phyloP scores from a whole-genome alignment of 2,329 filamentous ascomycete genomes.

The Nemania sp. region DNA sequence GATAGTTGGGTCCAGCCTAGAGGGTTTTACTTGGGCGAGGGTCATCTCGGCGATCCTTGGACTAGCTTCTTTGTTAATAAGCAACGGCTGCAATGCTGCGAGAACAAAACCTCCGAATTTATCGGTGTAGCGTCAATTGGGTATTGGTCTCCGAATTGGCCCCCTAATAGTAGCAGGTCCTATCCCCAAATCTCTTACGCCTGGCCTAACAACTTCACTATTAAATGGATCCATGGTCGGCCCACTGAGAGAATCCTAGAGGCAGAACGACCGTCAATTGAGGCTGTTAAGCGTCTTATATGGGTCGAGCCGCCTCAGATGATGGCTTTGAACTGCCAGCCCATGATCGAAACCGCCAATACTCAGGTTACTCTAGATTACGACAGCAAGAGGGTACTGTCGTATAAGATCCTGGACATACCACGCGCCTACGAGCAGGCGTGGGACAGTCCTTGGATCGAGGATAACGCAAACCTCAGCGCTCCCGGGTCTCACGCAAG shows the following conservation, averaged over 20 bases:
- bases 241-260: background rate
- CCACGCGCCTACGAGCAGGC: too few relatives aligned
- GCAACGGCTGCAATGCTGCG: slow-evolving; percentile 6
- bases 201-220: slow-evolving; percentile 5
- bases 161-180: background rate
- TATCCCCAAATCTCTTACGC: slow-evolving; percentile 1
- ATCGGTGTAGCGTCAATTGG: slow-evolving; percentile 1
- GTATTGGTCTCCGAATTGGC: slow-evolving; percentile 5
- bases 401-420: background rate
- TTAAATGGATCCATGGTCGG: slow-evolving; percentile 8
- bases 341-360: slow-evolving; percentile 1
- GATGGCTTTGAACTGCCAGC: background rate
- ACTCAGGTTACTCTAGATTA: background rate
- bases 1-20: too few relatives aligned
- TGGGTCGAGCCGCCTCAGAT: background rate
- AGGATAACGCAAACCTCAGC: background rate
- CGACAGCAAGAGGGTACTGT: background rate
- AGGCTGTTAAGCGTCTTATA: background rate
- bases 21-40: background rate
- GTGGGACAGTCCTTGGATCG: background rate
- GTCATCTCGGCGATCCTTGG: background rate
- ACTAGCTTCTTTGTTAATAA: slow-evolving; percentile 1
- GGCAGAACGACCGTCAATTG: background rate
- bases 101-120: background rate
- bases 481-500: background rate